Base-by-base conservation (phyloP, 169 alveolate species). In the Pseudocohnilembus persalinus region DNA sequence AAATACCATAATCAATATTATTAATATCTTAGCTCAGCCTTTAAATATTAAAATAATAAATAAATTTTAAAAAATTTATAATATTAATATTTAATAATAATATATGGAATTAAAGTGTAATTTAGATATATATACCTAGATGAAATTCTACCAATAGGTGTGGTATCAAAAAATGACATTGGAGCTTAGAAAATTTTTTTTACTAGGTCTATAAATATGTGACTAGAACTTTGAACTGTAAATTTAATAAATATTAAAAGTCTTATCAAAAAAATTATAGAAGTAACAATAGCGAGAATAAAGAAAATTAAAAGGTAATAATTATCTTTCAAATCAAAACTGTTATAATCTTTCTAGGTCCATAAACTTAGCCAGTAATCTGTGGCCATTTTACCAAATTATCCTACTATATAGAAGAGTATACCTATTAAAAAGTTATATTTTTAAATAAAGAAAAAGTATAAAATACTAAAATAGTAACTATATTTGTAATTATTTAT, bases 141-240 rank as follows among this genome's bases (percentile, higher is more conserved):
- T 30, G 93, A 73, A 15, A 95, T 92, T 78, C 90, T 85, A n/a
- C 97, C 97, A 49, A 84, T 83, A 15, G 97, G 96, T 29, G 94
- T 90, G n/a, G 85, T 92, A 82, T 95, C 97, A 82, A 88, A 93
- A 83, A 83, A 93, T 20, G 74, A 76, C 29, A 86, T 83, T 6
- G 93, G 92, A 29, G 93, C 93, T 35, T 75, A 63, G 27, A 85
- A 32, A 15, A 88, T 65, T 34, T 73, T 81, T 1, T 30, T 68
- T 6, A 88, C n/a, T 83, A 91, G 83, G 28, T 83, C 79, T 25
- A 64, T 16, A 83, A 86, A 86, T 20, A 91, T 6, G 15, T 31
- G 84, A n/a, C 63, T 31, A 4, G 82, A 77, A 11, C 29, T 32
- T 33, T 30, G 16, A 0, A 77, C 63, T 27, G 82, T 33, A n/a